Conservation (phyloP, 306 rosid species). For the Canavalia ensiformis region DNA sequence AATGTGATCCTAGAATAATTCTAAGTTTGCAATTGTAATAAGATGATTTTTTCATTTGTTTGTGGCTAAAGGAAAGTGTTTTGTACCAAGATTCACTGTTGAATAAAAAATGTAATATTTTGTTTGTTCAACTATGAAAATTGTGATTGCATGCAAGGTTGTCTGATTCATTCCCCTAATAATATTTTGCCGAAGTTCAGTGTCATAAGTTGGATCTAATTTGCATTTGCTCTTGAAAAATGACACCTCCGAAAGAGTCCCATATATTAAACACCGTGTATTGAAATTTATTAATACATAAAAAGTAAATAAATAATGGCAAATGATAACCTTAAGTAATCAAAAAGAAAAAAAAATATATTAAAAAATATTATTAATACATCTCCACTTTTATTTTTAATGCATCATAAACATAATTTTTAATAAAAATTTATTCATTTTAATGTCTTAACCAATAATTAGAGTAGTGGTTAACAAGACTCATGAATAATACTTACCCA, state of each 20-base stretch:
- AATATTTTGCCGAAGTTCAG: neutral
- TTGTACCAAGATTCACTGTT: neutral
- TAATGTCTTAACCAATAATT: too few relatives aligned
- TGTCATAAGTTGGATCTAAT: slow-evolving; percentile 8
- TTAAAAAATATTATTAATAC: too few relatives aligned
- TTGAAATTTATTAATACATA: neutral
- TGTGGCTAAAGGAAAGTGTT: neutral
- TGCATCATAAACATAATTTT: too few relatives aligned
- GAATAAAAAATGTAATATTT: slow-evolving; percentile 19
- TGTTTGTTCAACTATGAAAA: slow-evolving; percentile 26
- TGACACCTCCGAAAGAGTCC: too few relatives aligned
- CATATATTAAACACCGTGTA: too few relatives aligned
- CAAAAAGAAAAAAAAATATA: too few relatives aligned
- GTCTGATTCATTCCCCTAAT: neutral
- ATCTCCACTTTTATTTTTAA: too few relatives aligned
- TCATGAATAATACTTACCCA: neutral
- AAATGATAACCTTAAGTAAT: neutral
- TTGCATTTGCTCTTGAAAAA: neutral
- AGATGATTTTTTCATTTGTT: neutral
- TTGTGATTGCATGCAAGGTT: slow-evolving; percentile 3
- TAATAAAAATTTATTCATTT: too few relatives aligned
- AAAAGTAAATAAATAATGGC: neutral
- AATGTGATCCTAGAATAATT: neutral
- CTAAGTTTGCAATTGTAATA: neutral
- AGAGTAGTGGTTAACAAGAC: too few relatives aligned